Conservation (phyloP, 2,329 filamentous ascomycete genomes). For the Xylariaceae sp. region DNA sequence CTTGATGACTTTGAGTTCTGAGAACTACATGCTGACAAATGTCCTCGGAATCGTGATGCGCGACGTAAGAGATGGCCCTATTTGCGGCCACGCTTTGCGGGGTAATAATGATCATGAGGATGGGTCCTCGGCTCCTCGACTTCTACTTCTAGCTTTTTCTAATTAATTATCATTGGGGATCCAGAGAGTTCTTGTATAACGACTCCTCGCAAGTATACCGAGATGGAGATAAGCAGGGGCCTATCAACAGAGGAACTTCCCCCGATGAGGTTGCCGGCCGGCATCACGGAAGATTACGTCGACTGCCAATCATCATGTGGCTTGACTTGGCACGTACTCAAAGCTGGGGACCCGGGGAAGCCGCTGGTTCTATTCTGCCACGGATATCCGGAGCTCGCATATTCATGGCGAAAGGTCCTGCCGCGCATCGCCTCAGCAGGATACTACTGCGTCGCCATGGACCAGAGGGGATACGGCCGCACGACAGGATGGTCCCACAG, state of each 20-base stretch:
- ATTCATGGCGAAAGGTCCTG: conserved; percentile 72
- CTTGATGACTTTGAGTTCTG: no score
- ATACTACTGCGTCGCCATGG: conserved; percentile 71
- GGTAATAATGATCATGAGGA: no score
- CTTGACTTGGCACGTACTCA: conserved; percentile 67
- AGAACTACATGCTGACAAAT: no score
- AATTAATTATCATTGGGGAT: no score
- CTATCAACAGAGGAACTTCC: conserved; percentile 20
- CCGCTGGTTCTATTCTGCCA: conserved; percentile 69
- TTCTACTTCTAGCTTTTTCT: no score
- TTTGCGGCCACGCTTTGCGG: no score
- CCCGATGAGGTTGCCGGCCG: conserved; percentile 52
- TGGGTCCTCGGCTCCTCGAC: no score
- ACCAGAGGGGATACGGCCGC: conserved; percentile 72
- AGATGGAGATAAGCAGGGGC: conserved; percentile 8
- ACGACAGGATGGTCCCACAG: conserved; percentile 66
- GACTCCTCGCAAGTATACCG: no score
- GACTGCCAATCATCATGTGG: conserved; percentile 56
- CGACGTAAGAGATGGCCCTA: no score
- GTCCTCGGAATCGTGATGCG: no score
- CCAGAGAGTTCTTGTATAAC: no score
- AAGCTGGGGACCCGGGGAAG: conserved; percentile 53
- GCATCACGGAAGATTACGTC: conserved; percentile 62
- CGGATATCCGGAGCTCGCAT: conserved; percentile 73
- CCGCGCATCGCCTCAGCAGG: conserved; percentile 63